Evolutionary conservation across 2,329 filamentous ascomycete species (phyloP).

Genomic region (Periconia digitata): DNA sequence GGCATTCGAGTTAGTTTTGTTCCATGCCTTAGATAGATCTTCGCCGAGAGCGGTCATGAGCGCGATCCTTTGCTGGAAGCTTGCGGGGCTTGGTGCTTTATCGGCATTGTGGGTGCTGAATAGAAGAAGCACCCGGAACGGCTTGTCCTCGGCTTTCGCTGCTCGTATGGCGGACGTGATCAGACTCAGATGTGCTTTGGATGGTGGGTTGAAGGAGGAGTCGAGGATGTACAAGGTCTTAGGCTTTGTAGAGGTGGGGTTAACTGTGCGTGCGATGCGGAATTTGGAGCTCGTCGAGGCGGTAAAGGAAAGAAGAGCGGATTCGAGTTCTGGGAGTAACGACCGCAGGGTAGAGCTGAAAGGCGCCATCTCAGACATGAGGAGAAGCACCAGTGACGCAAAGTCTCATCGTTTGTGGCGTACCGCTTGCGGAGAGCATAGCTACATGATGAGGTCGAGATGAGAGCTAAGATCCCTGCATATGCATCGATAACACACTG

Average conservation of each 20-base stretch:
- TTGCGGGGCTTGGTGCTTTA: constrained; percentile 66
- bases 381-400: no score
- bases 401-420: background rate
- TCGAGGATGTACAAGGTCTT: constrained; percentile 63
- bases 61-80: constrained; percentile 66
- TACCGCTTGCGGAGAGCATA: background rate
- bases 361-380: constrained; percentile 25
- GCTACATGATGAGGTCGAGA: background rate
- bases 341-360: constrained; percentile 28
- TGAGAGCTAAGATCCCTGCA: background rate
- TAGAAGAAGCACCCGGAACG: constrained; percentile 57
- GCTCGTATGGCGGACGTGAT: constrained; percentile 52
- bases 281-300: constrained; percentile 35
- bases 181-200: constrained; percentile 46
- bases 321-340: constrained; percentile 35
- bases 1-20: background rate
- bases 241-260: constrained; percentile 30
- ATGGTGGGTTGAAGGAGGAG: constrained; percentile 68
- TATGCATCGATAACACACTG: background rate
- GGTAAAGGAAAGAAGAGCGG: constrained; percentile 34
- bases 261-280: constrained; percentile 38
- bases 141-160: constrained; percentile 32
- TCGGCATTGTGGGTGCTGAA: constrained; percentile 68
- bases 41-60: constrained; percentile 72
- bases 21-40: constrained; percentile 46